phyloP scores from a whole-genome alignment of 495 filamentous ascomycete genomes.

The Trichocladium antarcticum region DNA sequence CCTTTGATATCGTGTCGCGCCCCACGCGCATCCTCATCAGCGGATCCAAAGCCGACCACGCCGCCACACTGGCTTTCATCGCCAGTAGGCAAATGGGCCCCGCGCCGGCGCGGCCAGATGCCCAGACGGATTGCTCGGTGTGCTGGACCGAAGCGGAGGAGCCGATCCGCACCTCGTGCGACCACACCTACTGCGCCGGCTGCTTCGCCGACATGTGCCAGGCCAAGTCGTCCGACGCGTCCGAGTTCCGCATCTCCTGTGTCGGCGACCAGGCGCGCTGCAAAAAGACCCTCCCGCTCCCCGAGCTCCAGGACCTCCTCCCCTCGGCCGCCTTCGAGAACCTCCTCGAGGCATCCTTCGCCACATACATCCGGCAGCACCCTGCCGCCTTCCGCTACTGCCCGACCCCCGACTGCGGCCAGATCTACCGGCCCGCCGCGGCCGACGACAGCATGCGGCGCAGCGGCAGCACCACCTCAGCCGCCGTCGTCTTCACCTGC shows the following conservation, averaged over 20 bases:
- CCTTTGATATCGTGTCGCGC: slow-evolving; percentile 24
- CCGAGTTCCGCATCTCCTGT: slow-evolving; percentile 23
- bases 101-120: neutral
- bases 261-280: slow-evolving; percentile 22
- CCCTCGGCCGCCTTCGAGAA: slow-evolving; percentile 29
- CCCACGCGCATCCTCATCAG: slow-evolving; percentile 24
- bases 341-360: slow-evolving; percentile 30
- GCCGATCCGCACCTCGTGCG: slow-evolving; percentile 29
- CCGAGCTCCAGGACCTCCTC: slow-evolving; percentile 29
- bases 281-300: slow-evolving; percentile 17
- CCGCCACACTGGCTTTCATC: slow-evolving; percentile 9
- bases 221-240: slow-evolving; percentile 11
- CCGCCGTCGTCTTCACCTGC: slow-evolving; percentile 24
- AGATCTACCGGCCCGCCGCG: slow-evolving; percentile 29
- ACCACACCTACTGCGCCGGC: slow-evolving; percentile 37
- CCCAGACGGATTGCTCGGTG: slow-evolving; percentile 23
- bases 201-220: slow-evolving; percentile 33
- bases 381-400: slow-evolving; percentile 30
- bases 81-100: neutral
- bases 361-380: slow-evolving; percentile 26
- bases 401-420: slow-evolving; percentile 31
- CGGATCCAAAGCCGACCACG: slow-evolving; percentile 20
- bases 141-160: slow-evolving; percentile 34
- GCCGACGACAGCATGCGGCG: too few species aligned
- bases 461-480: too few species aligned